Base-by-base conservation (phyloP, 1,284 basidiomycete genomes). In the Fomitopsis betulina region DNA sequence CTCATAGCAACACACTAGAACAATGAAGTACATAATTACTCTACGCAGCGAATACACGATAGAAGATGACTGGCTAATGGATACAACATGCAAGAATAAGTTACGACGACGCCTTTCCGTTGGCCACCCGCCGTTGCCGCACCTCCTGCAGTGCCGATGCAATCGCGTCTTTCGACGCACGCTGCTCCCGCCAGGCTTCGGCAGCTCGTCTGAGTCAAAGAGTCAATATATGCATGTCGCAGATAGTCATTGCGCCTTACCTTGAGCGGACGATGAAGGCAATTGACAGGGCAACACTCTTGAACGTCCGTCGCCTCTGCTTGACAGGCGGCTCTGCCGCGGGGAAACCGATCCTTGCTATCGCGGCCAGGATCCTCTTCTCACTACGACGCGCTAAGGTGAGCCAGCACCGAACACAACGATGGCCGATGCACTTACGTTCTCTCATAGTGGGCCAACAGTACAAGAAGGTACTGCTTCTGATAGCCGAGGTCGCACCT, bases 401-500 rank as follows among this genome's bases (percentile, higher is more conserved):
- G 50, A 50, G 27, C 27, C n/a, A 42, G 17, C n/a, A 47, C 23
- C 21, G 15, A 13, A 30, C 9, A 33, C 35, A 15, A 21, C 8
- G 10, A 35, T 5, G 10, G n/a, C 17, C 0, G 9, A 43, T 47
- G 17, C 27, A 70, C 80, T 65, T 59, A 94, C 93, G 86, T 91
- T 66, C 84, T 81, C 73, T 93, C 88, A 66, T 88, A 87, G 57
- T 81, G 79, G 19, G 80, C 70, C 33, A 92, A 70, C 33, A 91
- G 73, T 9, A 83, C 74, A 9, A 91, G 73, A 25, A 91, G 73
- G 68, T 96, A 96, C 54, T 82, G 77, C 71, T 99, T 99, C 75
- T 98, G 96, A 68, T 94, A 87, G 4, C 82, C 78, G 49, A 98
- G 76, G 64, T 89, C 88, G 57, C 79, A 80, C n/a, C 96, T 83